phyloP scores from a whole-genome alignment of 352 stramenopile species.

The Lagenidium giganteum region DNA sequence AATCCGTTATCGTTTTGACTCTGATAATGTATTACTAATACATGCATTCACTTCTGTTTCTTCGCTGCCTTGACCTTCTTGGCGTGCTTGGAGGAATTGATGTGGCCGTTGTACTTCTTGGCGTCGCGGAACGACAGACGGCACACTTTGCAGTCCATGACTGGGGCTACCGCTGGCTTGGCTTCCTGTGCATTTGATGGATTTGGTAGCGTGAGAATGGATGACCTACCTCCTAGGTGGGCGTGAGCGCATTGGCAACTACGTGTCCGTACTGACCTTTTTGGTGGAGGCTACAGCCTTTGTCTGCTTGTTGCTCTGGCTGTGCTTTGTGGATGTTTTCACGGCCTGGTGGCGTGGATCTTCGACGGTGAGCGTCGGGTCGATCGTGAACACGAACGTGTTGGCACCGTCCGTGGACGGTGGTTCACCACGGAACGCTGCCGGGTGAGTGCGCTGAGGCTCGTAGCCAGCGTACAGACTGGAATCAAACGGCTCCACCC shows the following conservation, averaged over 20 bases:
- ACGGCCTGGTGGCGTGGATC: too few relatives aligned
- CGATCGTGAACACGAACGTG: conserved; percentile 63
- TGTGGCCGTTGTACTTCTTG: conserved; percentile 84
- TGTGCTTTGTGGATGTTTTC: too few relatives aligned
- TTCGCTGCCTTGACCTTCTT: conserved; percentile 62
- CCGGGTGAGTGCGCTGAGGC: conserved; percentile 68
- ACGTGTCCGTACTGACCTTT: conserved; percentile 3
- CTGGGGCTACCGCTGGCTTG: conserved; percentile 3
- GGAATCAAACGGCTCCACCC: conserved; percentile 55
- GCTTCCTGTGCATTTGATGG: conserved; percentile 13
- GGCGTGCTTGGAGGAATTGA: conserved; percentile 84
- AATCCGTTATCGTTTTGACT: too few relatives aligned
- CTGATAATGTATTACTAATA: too few relatives aligned
- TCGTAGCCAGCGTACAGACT: conserved; percentile 74
- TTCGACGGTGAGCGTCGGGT: conserved; percentile 22
- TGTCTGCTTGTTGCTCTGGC: neutral
- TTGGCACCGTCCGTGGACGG: conserved; percentile 60
- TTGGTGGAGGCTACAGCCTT: conserved; percentile 4
- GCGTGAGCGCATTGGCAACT: neutral
- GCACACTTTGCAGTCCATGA: conserved; percentile 54
- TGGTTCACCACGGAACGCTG: conserved; percentile 66
- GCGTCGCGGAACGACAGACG: conserved; percentile 44
- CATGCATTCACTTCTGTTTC: conserved; percentile 29
- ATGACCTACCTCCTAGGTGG: neutral
- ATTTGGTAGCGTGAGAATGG: neutral